These are phyloP conservation scores for Phanerochaete sordida DNA, from an alignment of 768 basidiomycete species.

Conservation along the genomic window DNA sequence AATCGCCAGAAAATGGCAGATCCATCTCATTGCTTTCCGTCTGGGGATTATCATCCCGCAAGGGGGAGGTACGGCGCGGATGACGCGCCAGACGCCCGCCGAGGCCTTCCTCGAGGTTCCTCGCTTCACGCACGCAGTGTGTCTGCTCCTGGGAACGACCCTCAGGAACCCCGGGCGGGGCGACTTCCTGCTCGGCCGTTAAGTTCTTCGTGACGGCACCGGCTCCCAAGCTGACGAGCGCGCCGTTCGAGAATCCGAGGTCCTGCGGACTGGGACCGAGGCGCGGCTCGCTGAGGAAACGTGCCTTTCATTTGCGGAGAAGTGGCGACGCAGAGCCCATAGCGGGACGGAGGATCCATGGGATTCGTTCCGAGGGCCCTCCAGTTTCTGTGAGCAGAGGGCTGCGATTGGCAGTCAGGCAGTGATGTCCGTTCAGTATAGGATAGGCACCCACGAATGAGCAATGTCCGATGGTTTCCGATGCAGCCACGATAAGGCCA, in stretches of 20 bases:
- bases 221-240: background rate
- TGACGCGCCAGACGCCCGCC: background rate
- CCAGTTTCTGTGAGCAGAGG: background rate
- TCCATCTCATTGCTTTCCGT: background rate
- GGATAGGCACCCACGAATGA: background rate
- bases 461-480: background rate
- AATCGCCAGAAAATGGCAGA: slow-evolving; percentile 1
- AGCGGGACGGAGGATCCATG: background rate
- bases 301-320: background rate
- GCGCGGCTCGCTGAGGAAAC: background rate
- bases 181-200: background rate
- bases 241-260: background rate
- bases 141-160: background rate
- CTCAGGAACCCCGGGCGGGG: background rate
- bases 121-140: background rate
- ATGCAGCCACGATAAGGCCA: slow-evolving; percentile 2
- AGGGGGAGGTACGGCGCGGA: background rate
- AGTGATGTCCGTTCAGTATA: background rate
- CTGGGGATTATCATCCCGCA: slow-evolving; percentile 1
- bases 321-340: background rate
- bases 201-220: slow-evolving; percentile 1
- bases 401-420: background rate
- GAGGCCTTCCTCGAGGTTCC: background rate
- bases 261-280: background rate
- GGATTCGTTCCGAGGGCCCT: background rate